Base-by-base conservation (phyloP, 495 filamentous ascomycete species). In the Pseudoneurospora amorphoporcata region DNA sequence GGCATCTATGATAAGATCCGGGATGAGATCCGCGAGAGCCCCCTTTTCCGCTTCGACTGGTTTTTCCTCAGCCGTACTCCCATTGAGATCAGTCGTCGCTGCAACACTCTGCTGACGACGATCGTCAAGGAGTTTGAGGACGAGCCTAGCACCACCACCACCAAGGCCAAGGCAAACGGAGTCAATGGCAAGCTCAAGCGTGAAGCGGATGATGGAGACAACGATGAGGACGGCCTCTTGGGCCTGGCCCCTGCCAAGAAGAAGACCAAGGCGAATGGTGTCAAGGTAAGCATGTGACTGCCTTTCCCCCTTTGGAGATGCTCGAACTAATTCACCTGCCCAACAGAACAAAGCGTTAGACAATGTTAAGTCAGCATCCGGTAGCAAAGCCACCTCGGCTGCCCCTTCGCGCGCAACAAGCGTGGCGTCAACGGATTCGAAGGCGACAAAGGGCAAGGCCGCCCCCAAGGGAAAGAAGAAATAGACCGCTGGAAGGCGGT, bases 11-110 rank as follows among this genome's bases (percentile, higher is more conserved):
- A 97, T 73, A 89, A 88, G 77, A 95, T 97, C 75, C 89, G 94
- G 17, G 92, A 95, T 72, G 93, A 95, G 77, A 97, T 99, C 73
- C 90, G 95, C 9, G 95, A 99, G 74, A 94, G 90, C 69, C 94
- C 96, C 9, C 83, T 98, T 19, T 99, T 99, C 86, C 89, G 96
- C 38, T 99, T 99, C 74, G 96, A 99, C 76, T 99, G 96, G 96
- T 99, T 98, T 84, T 97, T 98, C 85, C 86, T 99, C 38, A 95
- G 92, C 77, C 88, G 96, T 16, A 99, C 96, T 3, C 94, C 96
- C 3, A 88, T 93, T 35, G 96, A 99, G 82, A 92, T 99, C 75
- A 88, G 92, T 72, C 90, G 96, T 72, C 87, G 96, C 43, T 98
- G 95, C 83, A 95, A 92, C 58, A 99, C 96, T 3, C 87, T 99